Percentiles rank a stretch among this genome's conserved stretches.
Conservation (phyloP, 2,329 filamentous ascomycete species). For the Colletotrichum endophyticum region DNA sequence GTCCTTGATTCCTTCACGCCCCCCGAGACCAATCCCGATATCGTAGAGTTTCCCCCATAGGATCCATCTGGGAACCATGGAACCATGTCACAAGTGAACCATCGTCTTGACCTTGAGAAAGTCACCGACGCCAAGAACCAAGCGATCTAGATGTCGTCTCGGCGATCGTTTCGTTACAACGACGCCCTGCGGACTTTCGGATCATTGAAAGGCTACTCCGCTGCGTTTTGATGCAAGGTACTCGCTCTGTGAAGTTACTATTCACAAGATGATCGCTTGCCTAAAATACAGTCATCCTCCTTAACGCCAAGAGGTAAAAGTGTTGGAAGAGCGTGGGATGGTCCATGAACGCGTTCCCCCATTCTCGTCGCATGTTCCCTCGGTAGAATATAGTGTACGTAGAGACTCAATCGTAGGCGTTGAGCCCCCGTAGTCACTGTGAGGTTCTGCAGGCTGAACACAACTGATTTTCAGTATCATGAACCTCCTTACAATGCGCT, state of each 20-base stretch:
- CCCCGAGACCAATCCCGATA: neutral
- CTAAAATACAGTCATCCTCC: neutral
- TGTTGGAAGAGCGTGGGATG: neutral
- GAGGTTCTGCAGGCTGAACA: neutral
- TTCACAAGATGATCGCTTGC: neutral
- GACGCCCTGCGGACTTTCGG: neutral
- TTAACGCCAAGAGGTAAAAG: neutral
- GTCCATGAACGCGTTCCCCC: neutral
- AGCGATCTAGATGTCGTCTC: neutral
- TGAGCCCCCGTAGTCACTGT: neutral
- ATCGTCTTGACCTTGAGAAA: neutral
- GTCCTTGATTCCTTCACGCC: neutral
- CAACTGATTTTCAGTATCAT: neutral
- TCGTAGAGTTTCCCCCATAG: neutral
- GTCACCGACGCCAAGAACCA: neutral
- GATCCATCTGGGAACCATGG: neutral
- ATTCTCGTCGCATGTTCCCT: neutral
- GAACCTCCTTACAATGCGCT: conserved; percentile 49
- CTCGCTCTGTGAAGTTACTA: neutral
- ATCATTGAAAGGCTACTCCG: neutral
- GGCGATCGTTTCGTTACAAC: conserved; percentile 5
- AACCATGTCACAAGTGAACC: neutral
- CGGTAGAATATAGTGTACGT: neutral
- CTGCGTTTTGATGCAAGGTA: neutral
- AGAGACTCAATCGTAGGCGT: neutral